Evolutionary conservation across 129 eudicot species (phyloP).

Genomic region (Apium graveolens): DNA sequence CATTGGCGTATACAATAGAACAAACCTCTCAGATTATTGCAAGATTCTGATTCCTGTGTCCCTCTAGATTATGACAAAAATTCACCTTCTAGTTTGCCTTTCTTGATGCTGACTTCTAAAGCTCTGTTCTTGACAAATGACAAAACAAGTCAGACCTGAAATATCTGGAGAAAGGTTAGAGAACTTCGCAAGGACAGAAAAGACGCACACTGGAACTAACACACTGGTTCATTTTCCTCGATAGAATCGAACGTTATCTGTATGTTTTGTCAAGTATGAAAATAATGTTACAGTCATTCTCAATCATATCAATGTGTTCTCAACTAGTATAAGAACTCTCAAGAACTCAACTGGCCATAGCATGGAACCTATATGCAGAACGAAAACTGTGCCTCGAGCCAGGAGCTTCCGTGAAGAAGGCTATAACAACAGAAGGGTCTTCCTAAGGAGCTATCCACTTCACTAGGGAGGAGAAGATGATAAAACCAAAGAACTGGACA

Average conservation of each 20-base stretch:
- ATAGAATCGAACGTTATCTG: not conserved
- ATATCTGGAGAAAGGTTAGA: not conserved
- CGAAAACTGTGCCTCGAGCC: conserved; percentile 20
- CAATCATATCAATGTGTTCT: not conserved
- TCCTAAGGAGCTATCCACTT: conserved; percentile 79
- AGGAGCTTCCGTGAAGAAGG: conserved; percentile 75
- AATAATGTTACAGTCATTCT: not conserved
- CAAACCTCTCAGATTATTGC: not conserved
- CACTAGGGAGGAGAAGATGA: conserved; percentile 33
- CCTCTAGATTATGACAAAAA: not conserved
- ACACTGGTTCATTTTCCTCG: not conserved
- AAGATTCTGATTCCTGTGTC: not conserved
- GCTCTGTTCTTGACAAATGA: not conserved
- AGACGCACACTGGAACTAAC: not conserved
- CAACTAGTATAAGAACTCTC: not conserved
- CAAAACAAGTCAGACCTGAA: not conserved
- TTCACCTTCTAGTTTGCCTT: not conserved
- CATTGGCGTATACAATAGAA: not conserved
- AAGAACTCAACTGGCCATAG: not conserved
- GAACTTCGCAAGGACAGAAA: not conserved
- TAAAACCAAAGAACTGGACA: conserved; percentile 12
- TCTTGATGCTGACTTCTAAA: not conserved
- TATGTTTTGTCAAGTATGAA: not conserved
- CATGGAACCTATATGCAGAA: not conserved
- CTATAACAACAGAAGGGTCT: conserved; percentile 60